phyloP scores from a whole-genome alignment of 2,329 filamentous ascomycete species.

The Chrysosporium queenslandicum region DNA sequence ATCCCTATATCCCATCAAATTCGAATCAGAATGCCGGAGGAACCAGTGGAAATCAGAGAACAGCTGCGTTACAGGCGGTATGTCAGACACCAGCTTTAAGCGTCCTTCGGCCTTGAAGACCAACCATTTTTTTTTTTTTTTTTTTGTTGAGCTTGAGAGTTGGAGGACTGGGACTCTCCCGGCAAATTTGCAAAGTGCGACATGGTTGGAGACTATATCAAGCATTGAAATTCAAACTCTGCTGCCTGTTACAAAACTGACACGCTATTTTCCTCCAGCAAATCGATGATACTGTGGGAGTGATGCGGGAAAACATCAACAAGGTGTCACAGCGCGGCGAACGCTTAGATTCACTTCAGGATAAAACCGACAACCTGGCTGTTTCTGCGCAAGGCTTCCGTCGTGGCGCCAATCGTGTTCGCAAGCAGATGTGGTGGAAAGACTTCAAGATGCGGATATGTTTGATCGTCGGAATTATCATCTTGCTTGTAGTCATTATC shows the following conservation, averaged over 20 bases:
- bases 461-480: conserved; percentile 78
- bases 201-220: neutral
- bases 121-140: neutral
- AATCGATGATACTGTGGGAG: conserved; percentile 91
- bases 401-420: conserved; percentile 87
- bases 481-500: conserved; percentile 88
- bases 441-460: conserved; percentile 99
- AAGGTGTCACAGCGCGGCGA: conserved; percentile 91
- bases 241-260: conserved; percentile 6
- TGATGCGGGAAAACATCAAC: conserved; percentile 97
- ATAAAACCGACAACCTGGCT: conserved; percentile 88
- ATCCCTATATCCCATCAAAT: conserved; percentile 76
- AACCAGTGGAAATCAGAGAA: conserved; percentile 52
- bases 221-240: neutral
- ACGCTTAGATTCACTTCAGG: conserved; percentile 74
- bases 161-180: no score
- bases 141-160: no score
- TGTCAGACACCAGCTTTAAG: conserved; percentile 35
- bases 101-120: no score
- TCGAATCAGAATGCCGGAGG: conserved; percentile 44
- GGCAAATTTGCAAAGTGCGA: no score
- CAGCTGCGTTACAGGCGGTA: conserved; percentile 74
- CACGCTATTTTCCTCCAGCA: conserved; percentile 48
- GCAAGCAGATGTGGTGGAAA: conserved; percentile 99
- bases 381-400: conserved; percentile 91